phyloP scores from a whole-genome alignment of 2,329 filamentous ascomycete genomes.

The Pseudocercospora fuligena region DNA sequence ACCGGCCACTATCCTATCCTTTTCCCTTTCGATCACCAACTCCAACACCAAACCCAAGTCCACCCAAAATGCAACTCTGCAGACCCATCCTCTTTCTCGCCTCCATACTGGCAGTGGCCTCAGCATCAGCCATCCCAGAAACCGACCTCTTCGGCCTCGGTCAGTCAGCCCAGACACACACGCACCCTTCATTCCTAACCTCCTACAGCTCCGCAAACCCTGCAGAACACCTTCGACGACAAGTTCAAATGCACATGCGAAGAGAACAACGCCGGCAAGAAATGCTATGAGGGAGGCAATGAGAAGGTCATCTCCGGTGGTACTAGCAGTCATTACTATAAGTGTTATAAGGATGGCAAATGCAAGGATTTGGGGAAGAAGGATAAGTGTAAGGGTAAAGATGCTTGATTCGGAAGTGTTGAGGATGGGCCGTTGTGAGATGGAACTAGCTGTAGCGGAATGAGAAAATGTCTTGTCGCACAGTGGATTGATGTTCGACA shows the following conservation, averaged over 20 bases:
- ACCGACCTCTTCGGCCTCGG: neutral
- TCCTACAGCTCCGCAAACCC: too few relatives aligned
- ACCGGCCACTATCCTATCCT: too few relatives aligned
- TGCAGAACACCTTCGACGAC: neutral
- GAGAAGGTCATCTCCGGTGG: neutral
- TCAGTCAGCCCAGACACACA: neutral
- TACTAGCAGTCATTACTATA: neutral
- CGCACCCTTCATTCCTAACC: too few relatives aligned
- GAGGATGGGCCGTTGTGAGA: too few relatives aligned
- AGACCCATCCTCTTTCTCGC: neutral
- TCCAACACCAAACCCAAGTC: too few relatives aligned
- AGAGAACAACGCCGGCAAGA: neutral
- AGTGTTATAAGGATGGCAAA: neutral
- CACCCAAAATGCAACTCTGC: neutral
- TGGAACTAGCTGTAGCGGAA: neutral
- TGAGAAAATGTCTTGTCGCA: neutral
- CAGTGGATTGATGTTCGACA: neutral
- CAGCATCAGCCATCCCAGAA: neutral
- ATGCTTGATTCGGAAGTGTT: neutral
- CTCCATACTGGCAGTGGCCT: neutral
- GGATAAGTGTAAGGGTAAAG: neutral
- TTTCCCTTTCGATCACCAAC: neutral
- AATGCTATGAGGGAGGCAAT: neutral
- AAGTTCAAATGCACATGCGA: neutral
- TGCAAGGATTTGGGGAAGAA: neutral